phyloP scores from a whole-genome alignment of 2,329 filamentous ascomycete genomes.

The Fusarium sp. region DNA sequence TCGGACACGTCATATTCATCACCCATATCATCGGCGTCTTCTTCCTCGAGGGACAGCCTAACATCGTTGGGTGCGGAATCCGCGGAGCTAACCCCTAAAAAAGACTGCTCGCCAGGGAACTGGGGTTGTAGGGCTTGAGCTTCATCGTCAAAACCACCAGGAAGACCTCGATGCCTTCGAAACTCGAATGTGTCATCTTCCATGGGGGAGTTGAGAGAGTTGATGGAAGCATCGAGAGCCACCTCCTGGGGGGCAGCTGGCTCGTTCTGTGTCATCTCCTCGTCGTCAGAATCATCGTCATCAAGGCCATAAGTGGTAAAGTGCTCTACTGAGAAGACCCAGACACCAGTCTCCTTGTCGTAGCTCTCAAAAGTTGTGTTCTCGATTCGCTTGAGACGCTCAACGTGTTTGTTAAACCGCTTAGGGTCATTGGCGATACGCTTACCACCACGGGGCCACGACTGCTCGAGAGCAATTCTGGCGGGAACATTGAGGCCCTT shows the following conservation, averaged over 20 bases:
- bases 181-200: conserved; percentile 69
- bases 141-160: conserved; percentile 80
- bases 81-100: conserved; percentile 93
- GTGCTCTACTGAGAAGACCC: conserved; percentile 93
- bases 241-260: conserved; percentile 30
- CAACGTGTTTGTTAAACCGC: conserved; percentile 81
- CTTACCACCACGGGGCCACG: conserved; percentile 78
- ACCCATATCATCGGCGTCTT: conserved; percentile 64
- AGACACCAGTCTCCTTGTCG: conserved; percentile 79
- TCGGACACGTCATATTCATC: conserved; percentile 79
- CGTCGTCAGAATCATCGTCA: conserved; percentile 72
- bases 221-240: conserved; percentile 30
- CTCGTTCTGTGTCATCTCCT: conserved; percentile 41
- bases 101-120: conserved; percentile 71
- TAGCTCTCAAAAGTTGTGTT: conserved; percentile 87
- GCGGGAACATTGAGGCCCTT: conserved; percentile 93
- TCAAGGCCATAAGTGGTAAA: conserved; percentile 95
- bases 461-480: conserved; percentile 87
- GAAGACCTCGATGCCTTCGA: conserved; percentile 63
- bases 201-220: conserved; percentile 41
- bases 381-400: conserved; percentile 78
- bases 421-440: conserved; percentile 63
- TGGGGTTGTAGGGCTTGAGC: conserved; percentile 64
- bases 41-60: conserved; percentile 68
- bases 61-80: conserved; percentile 73